Evolutionary conservation across 2,329 filamentous ascomycete genomes (phyloP), one percentile per base, ranked within the genome.

Genomic region (Epichloe glyceriae): DNA sequence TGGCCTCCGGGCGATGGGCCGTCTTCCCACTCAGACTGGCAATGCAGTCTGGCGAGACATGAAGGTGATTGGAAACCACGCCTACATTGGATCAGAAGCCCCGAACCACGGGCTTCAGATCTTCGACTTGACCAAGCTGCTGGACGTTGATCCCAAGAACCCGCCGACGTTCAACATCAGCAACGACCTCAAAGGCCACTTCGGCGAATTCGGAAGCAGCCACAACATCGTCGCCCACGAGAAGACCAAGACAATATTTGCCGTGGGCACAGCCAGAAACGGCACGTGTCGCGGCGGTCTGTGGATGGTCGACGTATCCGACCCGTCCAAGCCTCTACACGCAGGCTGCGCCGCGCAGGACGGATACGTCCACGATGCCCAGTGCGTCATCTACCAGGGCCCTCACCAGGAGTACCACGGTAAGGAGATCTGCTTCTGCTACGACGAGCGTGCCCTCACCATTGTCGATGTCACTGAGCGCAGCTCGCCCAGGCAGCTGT

Each of bases 241-340:
- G 1, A 26, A 26, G 26, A 26, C 26, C 26, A 26, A 8, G 7
- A 26, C 26, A 1, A 26, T 26, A 7, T 26, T 26, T 26, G 26
- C 26, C 7, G 26, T 26, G 26, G 26, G 26, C 1, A 26, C 26
- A 8, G 7, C 26, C 26, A 26, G 26, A 3, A 26, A 8, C 26
- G 26, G 26, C 26, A 26, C 26, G 7, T 26, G 26, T 26, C 26
- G 26, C 7, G 26, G 26, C 7, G 26, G 26, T 26, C 26, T 26
- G 7, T 74, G 75, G 60, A 77, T 78, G 64, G 72, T 80, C 53
- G 73, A 80, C 58, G 68, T 80, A 37, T 68, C 68, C 1, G 68
- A 79, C 50, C 73, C 74, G 4, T 61, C 68, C 8, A 73, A 74
- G 12, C 76, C 76, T 4, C 71, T 64, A n/a, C 70, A 65, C 33